A percentile compares a stretch with the other conserved stretches of the same genome.
Evolutionary conservation across 768 basidiomycete genomes (phyloP).

Genomic region (Pleurotus ostreatus): DNA sequence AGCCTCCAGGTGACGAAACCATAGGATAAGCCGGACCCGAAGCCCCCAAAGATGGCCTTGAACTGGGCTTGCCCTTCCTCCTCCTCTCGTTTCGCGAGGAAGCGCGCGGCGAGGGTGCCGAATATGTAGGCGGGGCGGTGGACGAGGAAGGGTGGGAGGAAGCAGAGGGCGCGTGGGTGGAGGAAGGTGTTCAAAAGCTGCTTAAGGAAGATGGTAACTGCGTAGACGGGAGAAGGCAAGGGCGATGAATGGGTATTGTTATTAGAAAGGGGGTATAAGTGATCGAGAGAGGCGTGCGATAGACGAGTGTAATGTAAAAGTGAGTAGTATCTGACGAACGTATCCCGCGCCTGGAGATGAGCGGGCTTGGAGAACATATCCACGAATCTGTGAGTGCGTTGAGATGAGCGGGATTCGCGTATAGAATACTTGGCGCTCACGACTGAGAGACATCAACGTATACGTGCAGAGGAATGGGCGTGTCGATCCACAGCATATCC

Average conservation of each 20-base stretch:
- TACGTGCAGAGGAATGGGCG: slow-evolving; percentile 39
- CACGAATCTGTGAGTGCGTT: slow-evolving; percentile 15
- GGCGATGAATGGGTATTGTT: slow-evolving; percentile 26
- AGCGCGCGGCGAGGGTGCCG: slow-evolving; percentile 36
- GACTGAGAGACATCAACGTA: slow-evolving; percentile 55
- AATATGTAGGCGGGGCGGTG: slow-evolving; percentile 57
- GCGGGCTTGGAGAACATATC: slow-evolving; percentile 16
- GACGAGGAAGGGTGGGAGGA: slow-evolving; percentile 42
- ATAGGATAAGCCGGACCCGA: slow-evolving; percentile 31
- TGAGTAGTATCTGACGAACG: slow-evolving; percentile 53
- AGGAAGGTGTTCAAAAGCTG: slow-evolving; percentile 34
- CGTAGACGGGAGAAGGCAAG: slow-evolving; percentile 15
- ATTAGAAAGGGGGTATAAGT: not conserved
- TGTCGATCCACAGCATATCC: slow-evolving; percentile 50
- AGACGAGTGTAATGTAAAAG: slow-evolving; percentile 48
- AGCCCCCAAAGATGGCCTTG: slow-evolving; percentile 57
- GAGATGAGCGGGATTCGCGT: too few species aligned
- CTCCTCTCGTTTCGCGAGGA: slow-evolving; percentile 45
- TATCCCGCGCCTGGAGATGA: slow-evolving; percentile 29
- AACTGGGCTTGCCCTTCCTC: slow-evolving; percentile 71
- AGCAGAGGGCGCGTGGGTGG: slow-evolving; percentile 34
- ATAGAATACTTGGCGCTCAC: slow-evolving; percentile 28
- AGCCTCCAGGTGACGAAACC: not conserved
- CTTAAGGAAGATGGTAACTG: slow-evolving; percentile 15
- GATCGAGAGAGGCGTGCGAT: slow-evolving; percentile 44